Percentiles rank a stretch among this genome's conserved stretches.
Conservation (phyloP, 129 eudicot species). For the Sambucus nigra region DNA sequence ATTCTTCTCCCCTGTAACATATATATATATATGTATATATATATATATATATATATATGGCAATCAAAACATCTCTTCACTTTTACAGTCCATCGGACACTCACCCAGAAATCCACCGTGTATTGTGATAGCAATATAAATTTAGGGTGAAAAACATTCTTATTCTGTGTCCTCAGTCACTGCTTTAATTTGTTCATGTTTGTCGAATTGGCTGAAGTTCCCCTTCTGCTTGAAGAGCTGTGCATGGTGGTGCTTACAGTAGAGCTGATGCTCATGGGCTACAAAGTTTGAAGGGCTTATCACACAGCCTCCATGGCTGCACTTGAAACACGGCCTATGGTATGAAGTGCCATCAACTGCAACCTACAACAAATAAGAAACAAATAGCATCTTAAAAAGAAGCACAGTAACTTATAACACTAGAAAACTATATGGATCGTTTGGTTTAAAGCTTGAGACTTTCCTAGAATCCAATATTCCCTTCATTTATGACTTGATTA, state of each 20-base stretch:
- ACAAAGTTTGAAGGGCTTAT: conserved; percentile 60
- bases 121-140: too few species aligned
- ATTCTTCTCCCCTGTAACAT: not conserved
- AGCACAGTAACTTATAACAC: too few species aligned
- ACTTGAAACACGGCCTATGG: conserved; percentile 54
- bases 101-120: not conserved
- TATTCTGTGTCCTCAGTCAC: conserved; percentile 41
- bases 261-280: conserved; percentile 56
- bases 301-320: conserved; percentile 59
- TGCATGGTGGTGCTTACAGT: conserved; percentile 57
- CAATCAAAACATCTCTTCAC: not conserved
- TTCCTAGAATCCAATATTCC: not conserved
- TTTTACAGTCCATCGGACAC: not conserved
- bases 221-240: conserved; percentile 68
- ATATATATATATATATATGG: not conserved
- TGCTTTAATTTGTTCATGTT: conserved; percentile 23
- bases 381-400: not conserved
- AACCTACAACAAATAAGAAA: conserved; percentile 32
- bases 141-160: too few species aligned
- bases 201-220: conserved; percentile 44
- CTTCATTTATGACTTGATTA: too few species aligned
- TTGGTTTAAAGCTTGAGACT: too few species aligned
- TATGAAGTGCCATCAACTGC: conserved; percentile 55
- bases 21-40: not conserved
- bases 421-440: not conserved